Evolutionary conservation across 257 asterid species (phyloP).

Genomic region (Leptodermis oblonga): DNA sequence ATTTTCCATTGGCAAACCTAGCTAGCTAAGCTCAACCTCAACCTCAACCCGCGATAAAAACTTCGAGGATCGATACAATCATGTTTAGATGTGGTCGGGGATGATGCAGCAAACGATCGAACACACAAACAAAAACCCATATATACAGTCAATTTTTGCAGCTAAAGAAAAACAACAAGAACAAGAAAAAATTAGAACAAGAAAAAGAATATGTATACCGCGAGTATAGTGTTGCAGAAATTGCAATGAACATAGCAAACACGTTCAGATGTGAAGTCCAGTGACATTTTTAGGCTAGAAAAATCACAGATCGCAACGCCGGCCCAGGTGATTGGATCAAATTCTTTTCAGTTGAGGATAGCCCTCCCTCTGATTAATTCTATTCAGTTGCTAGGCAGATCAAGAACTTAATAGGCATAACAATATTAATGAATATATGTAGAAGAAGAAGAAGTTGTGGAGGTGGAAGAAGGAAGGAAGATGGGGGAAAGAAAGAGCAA

Average conservation of each 20-base stretch:
- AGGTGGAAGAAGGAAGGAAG: constrained; percentile 6
- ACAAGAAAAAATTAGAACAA: not conserved
- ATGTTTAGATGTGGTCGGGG: constrained; percentile 1
- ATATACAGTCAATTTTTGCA: not conserved
- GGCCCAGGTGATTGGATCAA: not conserved
- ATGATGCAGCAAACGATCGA: not conserved
- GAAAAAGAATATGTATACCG: constrained; percentile 50
- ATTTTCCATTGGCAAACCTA: not conserved
- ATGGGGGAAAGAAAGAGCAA: not conserved
- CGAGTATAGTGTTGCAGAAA: constrained; percentile 86
- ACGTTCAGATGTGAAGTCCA: constrained; percentile 62
- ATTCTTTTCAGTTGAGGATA: not conserved
- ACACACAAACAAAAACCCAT: not conserved
- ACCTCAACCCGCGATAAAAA: constrained; percentile 7
- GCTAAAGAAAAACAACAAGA: not conserved
- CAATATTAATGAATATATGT: no score
- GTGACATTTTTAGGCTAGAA: constrained; percentile 42
- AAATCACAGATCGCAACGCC: constrained; percentile 26
- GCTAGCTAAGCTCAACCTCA: not conserved
- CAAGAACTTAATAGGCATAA: no score
- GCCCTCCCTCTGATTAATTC: no score
- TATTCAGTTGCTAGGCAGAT: constrained; percentile 11
- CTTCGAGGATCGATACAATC: constrained; percentile 2
- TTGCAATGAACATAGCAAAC: constrained; percentile 90
- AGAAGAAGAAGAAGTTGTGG: not conserved